Evolutionary conservation across 2,329 filamentous ascomycete genomes (phyloP), one percentile per base, ranked within the genome.

Genomic region (Fusarium drepaniforme): DNA sequence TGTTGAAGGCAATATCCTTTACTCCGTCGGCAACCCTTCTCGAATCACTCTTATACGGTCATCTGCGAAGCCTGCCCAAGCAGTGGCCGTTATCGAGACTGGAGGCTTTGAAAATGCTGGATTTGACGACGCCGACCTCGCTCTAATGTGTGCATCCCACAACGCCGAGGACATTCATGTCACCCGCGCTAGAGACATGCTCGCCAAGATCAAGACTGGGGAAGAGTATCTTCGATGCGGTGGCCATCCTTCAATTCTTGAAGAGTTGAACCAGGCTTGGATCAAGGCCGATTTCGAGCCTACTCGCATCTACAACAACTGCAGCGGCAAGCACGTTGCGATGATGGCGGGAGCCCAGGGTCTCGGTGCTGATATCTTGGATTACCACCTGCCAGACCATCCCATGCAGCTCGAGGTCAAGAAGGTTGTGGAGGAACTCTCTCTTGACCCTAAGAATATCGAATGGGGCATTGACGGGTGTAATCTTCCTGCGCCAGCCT

Each of bases 81-180:
- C 85, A 1, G 80, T 88, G 7, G 84, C 85, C 6, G 80, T 88
- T 6, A 69, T 86, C 0, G 84, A 87, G 64, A 86, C 84, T 0
- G 84, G 84, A 0, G 82, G 76, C 1, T 76, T 84, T 25, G 82
- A 86, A 3, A 67, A 76, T 11, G 84, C 79, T 61, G 75, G 75
- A 1, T 83, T 87, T 28, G 79, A 84, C 21, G 81, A 84, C 3
- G 82, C 78, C 4, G 86, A 88, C 38, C 70, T 88, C 2, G 86
- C 85, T 1, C 76, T 88, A 2, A 84, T 86, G 80, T 87, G 86
- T 67, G 85, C 85, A 4, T 88, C 86, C 0, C 85, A 88, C 68
- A 87, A 74, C 70, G 83, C 83, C 63, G 85, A 88, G 71, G 80
- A 83, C 0, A 70, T 79, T 13, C 86, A 88, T 64, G 73, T 86